Base-by-base conservation (phyloP, 2,329 filamentous ascomycete genomes). In the Microthyrium microscopicum region DNA sequence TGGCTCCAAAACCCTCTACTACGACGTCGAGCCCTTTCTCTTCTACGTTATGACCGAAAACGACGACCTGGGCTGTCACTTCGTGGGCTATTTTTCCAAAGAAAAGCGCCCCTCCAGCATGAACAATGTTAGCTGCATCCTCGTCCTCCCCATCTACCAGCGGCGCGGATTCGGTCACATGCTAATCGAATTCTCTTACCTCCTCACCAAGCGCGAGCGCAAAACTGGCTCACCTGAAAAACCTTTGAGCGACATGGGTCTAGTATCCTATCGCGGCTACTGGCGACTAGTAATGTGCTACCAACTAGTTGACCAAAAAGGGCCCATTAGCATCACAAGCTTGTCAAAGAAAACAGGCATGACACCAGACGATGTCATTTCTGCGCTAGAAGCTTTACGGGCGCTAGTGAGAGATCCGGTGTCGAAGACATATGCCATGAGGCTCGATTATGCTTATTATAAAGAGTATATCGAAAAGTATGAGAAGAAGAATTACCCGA, bases 71-170 rank as follows among this genome's bases (percentile, higher is more conserved):
- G 87, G 87, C 13, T 94, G 89, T 50, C 89, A 94, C 51, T 89
- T 98, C 44, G 87, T 95, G 18, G 89, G 89, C n/a, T 98, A 98
- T 51, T 98, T 98, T 48, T 95, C 89, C 32, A 98, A 98, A 53
- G 89, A 98, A 58, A 98, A 98, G 58, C 70, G 91, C 27, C 78
- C 83, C 2, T 87, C 82, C 54, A 92, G 84, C 40, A 77, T 85
- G 45, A 95, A 98, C 55, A 98, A 98, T 43, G 89, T 98, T 30
- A 94, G 84, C 6, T 98, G 89, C 55, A 98, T 98, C 44, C 61
- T 98, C 30, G 93, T 92, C 4, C 62, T 98, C 25, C 89, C 89
- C 0, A 94, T 95, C 35, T 89, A 95, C 50, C 87, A 94, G 58
- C 77, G 91, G 35, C 93, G 94, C 54, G 89, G 89, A 37, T 98